Conservation (phyloP, 2,329 filamentous ascomycete species). For the Chalaropsis ovoidea region DNA sequence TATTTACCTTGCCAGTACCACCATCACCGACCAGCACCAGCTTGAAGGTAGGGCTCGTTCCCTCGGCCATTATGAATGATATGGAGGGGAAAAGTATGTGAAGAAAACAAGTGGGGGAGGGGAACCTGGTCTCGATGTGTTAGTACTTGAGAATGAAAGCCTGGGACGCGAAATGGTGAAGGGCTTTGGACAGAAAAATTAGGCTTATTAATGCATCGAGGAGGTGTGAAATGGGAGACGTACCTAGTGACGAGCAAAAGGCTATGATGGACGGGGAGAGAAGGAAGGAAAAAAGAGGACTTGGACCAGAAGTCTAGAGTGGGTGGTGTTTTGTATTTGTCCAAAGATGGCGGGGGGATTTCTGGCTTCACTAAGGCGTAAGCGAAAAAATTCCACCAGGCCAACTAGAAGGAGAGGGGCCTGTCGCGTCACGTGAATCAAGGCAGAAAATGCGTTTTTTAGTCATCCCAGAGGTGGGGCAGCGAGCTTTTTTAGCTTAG, state of each 20-base stretch:
- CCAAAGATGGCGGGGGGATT: constrained; percentile 25
- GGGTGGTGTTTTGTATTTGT: constrained; percentile 26
- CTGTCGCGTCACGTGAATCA: constrained; percentile 23
- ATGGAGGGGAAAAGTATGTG: constrained; percentile 29
- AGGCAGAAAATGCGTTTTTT: constrained; percentile 22
- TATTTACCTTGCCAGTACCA: constrained; percentile 87
- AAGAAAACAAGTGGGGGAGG: constrained; percentile 41
- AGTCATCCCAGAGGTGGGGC: constrained; percentile 24
- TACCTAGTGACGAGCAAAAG: constrained; percentile 25
- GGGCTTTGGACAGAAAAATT: constrained; percentile 4
- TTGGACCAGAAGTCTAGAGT: constrained; percentile 24
- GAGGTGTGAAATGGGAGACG: constrained; percentile 4
- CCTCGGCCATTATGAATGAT: constrained; percentile 28
- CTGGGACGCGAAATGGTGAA: background rate
- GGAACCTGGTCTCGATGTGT: constrained; percentile 24
- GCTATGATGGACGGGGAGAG: constrained; percentile 21
- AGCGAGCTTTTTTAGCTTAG: constrained; percentile 1
- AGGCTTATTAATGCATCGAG: constrained; percentile 4
- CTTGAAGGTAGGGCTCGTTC: constrained; percentile 73
- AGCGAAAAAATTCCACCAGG: constrained; percentile 24
- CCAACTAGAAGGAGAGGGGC: constrained; percentile 19
- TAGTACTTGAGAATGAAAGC: constrained; percentile 12
- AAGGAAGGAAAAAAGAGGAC: constrained; percentile 24
- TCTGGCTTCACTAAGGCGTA: constrained; percentile 22
- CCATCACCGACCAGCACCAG: constrained; percentile 98